Conservation (phyloP, 2,329 filamentous ascomycete species). For the Penicillium capsulatum region DNA sequence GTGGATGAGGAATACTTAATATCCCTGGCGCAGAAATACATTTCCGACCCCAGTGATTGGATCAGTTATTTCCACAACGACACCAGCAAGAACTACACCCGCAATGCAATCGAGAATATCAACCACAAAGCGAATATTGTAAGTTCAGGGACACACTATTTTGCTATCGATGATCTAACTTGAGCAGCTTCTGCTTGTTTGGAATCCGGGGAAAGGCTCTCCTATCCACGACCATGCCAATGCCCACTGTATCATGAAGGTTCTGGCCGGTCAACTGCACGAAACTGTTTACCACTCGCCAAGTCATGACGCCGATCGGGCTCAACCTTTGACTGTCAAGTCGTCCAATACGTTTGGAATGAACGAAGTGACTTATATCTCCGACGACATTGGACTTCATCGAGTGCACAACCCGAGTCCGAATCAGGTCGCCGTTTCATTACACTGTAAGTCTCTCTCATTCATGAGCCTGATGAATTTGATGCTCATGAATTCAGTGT, state of each 20-base stretch:
- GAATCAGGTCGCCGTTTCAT: slow-evolving; percentile 28
- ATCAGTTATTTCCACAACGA: slow-evolving; percentile 29
- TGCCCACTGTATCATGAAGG: slow-evolving; percentile 38
- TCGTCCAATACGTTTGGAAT: slow-evolving; percentile 21
- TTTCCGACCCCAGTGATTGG: slow-evolving; percentile 28
- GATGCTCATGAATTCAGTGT: slow-evolving; percentile 20
- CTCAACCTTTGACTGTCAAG: slow-evolving; percentile 23
- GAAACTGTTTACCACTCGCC: slow-evolving; percentile 29
- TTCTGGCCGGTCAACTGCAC: slow-evolving; percentile 28
- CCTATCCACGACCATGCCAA: slow-evolving; percentile 37
- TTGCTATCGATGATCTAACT: not conserved
- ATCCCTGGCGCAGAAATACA: slow-evolving; percentile 26
- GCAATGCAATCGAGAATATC: slow-evolving; percentile 32
- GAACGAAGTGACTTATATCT: slow-evolving; percentile 34
- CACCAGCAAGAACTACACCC: slow-evolving; percentile 32
- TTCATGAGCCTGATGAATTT: not conserved
- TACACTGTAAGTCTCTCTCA: slow-evolving; percentile 25
- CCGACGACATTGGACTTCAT: slow-evolving; percentile 32
- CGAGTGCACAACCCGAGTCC: slow-evolving; percentile 28
- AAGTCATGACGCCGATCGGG: slow-evolving; percentile 5
- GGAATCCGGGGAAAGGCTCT: slow-evolving; percentile 36
- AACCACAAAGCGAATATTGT: slow-evolving; percentile 34
- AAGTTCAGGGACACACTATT: not conserved
- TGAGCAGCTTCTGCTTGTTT: slow-evolving; percentile 29
- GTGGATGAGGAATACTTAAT: slow-evolving; percentile 27